Conservation (phyloP, 371 early-diverging fungal genomes). For the Mortierella sp. region DNA sequence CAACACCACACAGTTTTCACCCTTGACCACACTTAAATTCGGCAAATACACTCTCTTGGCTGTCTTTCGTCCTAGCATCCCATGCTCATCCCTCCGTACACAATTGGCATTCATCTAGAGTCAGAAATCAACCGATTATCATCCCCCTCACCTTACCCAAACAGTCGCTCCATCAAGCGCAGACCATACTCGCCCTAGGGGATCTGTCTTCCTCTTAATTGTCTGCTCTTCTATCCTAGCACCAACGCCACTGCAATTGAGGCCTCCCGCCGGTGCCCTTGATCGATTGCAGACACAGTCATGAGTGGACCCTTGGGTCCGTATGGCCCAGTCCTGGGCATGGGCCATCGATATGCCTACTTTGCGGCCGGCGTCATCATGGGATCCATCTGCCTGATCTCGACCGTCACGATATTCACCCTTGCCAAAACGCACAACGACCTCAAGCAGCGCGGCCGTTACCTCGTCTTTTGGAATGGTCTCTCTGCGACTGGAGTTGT, state of each 20-base stretch:
- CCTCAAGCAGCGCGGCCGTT: conserved; percentile 53
- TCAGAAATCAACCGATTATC: neutral
- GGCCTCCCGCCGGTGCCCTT: neutral
- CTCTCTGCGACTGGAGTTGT: conserved; percentile 43
- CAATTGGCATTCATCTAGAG: neutral
- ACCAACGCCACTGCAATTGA: neutral
- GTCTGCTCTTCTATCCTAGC: neutral
- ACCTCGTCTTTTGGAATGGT: conserved; percentile 55
- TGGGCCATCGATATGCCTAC: conserved; percentile 40
- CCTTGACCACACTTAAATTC: neutral
- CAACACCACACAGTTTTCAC: neutral
- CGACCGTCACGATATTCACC: conserved; percentile 39
- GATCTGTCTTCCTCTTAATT: too few relatives aligned
- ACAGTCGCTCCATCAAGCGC: neutral
- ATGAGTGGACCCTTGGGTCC: conserved; percentile 30
- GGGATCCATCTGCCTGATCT: conserved; percentile 39
- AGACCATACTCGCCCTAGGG: neutral
- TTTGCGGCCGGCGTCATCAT: conserved; percentile 30
- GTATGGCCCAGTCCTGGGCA: conserved; percentile 30
- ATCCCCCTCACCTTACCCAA: neutral
- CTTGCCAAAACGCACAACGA: conserved; percentile 50
- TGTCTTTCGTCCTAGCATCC: neutral
- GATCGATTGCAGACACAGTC: conserved; percentile 15
- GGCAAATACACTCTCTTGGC: neutral
- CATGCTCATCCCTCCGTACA: neutral